These are phyloP conservation scores for Pseudogymnoascus sp. DNA, from an alignment of 2,329 filamentous ascomycete genomes.

Conservation along the genomic window DNA sequence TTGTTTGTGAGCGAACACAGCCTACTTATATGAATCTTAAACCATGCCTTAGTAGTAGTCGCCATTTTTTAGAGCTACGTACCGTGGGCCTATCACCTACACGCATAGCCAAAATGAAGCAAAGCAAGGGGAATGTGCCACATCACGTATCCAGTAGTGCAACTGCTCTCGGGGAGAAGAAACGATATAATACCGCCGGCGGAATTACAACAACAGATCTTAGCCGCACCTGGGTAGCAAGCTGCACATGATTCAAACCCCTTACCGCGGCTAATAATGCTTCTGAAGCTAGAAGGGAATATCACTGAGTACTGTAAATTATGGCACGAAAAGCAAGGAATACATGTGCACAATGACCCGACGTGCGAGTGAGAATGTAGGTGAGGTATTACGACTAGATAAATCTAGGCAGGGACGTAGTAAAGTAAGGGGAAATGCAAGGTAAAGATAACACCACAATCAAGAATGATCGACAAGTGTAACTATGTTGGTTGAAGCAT, in stretches of 20 bases:
- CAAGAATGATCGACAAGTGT: neutral
- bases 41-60: too few relatives aligned
- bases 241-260: neutral
- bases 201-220: neutral
- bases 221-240: neutral
- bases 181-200: neutral
- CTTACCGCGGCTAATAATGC: neutral
- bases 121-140: too few relatives aligned
- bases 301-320: neutral
- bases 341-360: neutral
- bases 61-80: too few relatives aligned
- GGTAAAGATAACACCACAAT: neutral
- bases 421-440: neutral
- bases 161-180: neutral
- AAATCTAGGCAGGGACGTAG: neutral
- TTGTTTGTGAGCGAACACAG: too few relatives aligned
- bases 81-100: too few relatives aligned
- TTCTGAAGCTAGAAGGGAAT: neutral
- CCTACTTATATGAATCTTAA: too few relatives aligned
- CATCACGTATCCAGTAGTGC: neutral
- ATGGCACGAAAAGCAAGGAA: neutral
- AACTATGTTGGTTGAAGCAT: neutral
- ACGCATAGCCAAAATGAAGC: too few relatives aligned
- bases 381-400: neutral
- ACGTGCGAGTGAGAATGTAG: neutral